These are phyloP conservation scores for Beta corolliflora DNA, from an alignment of 179 eudicot genomes.

Conservation along the genomic window DNA sequence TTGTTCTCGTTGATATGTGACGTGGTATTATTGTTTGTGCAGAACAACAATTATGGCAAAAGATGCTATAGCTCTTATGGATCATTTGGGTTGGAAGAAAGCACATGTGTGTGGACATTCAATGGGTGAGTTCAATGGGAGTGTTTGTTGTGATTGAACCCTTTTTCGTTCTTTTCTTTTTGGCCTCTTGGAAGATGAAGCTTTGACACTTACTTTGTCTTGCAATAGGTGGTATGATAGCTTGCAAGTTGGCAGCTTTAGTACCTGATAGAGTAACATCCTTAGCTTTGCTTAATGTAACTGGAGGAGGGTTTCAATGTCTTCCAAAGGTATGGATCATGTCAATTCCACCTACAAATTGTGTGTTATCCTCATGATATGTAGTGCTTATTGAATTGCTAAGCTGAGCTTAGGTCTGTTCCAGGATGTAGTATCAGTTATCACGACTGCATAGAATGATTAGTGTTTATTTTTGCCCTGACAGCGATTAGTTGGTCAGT, in stretches of 20 bases:
- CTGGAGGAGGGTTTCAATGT: conserved; percentile 97
- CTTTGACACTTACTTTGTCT: conserved; percentile 20
- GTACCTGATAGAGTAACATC: conserved; percentile 83
- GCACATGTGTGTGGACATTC: conserved; percentile 98
- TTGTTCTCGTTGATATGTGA: not conserved
- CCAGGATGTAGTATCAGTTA: not conserved
- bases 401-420: not conserved
- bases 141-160: not conserved
- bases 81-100: conserved; percentile 91
- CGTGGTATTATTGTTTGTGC: conserved; percentile 24
- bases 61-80: conserved; percentile 88
- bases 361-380: not conserved
- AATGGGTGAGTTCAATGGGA: conserved; percentile 89
- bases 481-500: not conserved
- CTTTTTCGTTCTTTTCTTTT: not conserved
- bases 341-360: not conserved
- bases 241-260: conserved; percentile 84
- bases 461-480: not conserved
- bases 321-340: conserved; percentile 71
- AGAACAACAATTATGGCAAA: conserved; percentile 94
- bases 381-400: not conserved
- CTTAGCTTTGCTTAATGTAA: conserved; percentile 86
- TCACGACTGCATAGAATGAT: not conserved
- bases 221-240: conserved; percentile 91
- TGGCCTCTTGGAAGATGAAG: conserved; percentile 2